These are phyloP conservation scores for Metarhizium rileyi DNA, from an alignment of 2,329 filamentous ascomycete genomes.

Conservation along the genomic window DNA sequence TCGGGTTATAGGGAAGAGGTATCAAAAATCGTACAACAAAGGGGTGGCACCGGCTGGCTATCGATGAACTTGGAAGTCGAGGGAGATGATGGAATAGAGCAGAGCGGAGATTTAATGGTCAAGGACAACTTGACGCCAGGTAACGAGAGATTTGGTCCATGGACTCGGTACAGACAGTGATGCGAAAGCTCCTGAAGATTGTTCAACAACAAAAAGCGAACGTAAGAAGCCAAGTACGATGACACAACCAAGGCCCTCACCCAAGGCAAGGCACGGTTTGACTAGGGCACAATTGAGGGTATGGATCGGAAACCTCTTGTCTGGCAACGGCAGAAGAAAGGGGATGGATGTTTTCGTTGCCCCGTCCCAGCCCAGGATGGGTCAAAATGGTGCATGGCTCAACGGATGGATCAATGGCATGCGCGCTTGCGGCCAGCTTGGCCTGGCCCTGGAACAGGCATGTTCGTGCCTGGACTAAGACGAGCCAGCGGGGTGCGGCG, in stretches of 20 bases:
- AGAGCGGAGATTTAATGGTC: not conserved
- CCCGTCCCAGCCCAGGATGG: not conserved
- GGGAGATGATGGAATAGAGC: not conserved
- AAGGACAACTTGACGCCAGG: not conserved
- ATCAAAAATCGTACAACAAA: not conserved
- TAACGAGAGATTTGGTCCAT: not conserved
- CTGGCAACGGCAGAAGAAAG: constrained; percentile 4
- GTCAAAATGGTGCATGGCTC: not conserved
- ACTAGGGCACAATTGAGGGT: not conserved
- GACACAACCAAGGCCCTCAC: not conserved
- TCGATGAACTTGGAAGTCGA: not conserved
- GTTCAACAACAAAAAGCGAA: constrained; percentile 1
- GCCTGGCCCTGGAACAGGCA: not conserved
- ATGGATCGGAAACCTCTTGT: not conserved
- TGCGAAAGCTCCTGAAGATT: not conserved
- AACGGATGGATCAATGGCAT: not conserved
- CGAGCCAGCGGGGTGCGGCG: not conserved
- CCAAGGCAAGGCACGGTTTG: constrained; percentile 3
- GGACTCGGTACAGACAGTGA: not conserved
- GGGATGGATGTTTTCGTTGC: constrained; percentile 10
- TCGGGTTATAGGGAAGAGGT: not conserved
- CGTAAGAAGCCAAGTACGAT: constrained; percentile 1
- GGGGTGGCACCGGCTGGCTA: not conserved
- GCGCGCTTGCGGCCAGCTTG: not conserved
- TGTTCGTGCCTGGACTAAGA: not conserved